Conservation (phyloP, 768 basidiomycete genomes). For the Phylloporus sp. region DNA sequence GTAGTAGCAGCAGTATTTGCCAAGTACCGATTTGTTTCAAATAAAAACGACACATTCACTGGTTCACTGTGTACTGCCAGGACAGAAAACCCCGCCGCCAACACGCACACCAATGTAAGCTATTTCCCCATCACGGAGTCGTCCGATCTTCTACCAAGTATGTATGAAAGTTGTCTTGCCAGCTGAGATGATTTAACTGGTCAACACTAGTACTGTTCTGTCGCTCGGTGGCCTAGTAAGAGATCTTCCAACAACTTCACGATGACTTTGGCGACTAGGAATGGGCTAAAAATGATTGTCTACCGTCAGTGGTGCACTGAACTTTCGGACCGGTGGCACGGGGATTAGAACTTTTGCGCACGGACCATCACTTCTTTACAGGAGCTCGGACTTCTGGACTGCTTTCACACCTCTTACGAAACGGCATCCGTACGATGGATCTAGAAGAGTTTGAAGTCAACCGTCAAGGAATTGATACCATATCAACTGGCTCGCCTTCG, state of each 20-base stretch:
- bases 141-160: background rate
- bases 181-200: background rate
- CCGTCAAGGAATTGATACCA: background rate
- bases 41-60: too few relatives aligned
- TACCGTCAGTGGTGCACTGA: too few relatives aligned
- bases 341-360: conserved; percentile 8
- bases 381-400: background rate
- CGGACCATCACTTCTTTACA: conserved; percentile 11
- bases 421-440: conserved; percentile 29
- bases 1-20: too few relatives aligned
- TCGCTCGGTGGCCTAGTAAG: conserved; percentile 6
- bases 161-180: conserved; percentile 7
- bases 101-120: too few relatives aligned
- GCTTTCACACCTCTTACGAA: background rate
- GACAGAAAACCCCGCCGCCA: too few relatives aligned
- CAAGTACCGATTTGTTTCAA: too few relatives aligned
- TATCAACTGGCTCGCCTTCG: conserved; percentile 4
- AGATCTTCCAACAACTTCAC: background rate
- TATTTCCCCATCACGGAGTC: too few relatives aligned
- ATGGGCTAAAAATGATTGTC: background rate
- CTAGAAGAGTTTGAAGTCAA: conserved; percentile 36
- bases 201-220: background rate
- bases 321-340: background rate
- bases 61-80: too few relatives aligned
- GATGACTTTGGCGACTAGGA: background rate